Evolutionary conservation across 352 stramenopile genomes (phyloP).

Genomic region (Pythium guiyangense): DNA sequence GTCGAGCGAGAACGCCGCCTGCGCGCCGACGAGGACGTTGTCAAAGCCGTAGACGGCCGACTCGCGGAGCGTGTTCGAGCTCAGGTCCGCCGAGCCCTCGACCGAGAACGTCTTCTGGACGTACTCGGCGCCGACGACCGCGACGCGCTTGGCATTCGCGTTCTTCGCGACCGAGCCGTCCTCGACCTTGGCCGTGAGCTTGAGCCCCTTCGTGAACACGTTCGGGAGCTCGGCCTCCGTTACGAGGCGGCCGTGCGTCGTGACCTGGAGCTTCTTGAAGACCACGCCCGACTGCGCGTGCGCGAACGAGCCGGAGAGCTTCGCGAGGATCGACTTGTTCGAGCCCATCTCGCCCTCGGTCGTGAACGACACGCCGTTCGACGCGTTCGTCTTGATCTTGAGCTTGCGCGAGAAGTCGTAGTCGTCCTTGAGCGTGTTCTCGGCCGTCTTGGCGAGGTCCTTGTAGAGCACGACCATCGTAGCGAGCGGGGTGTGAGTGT

Average conservation of each 20-base stretch:
- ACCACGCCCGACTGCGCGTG: slow-evolving; percentile 54
- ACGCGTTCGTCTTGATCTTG: slow-evolving; percentile 88
- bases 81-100: slow-evolving; percentile 53
- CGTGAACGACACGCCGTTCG: slow-evolving; percentile 83
- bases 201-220: slow-evolving; percentile 71
- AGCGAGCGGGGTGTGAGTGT: not conserved
- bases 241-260: slow-evolving; percentile 70
- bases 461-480: slow-evolving; percentile 80
- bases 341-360: slow-evolving; percentile 81
- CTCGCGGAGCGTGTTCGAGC: slow-evolving; percentile 49
- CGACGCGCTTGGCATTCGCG: slow-evolving; percentile 64
- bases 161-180: slow-evolving; percentile 80
- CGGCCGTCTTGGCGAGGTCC: slow-evolving; percentile 82
- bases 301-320: slow-evolving; percentile 73
- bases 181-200: slow-evolving; percentile 82
- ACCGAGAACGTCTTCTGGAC: slow-evolving; percentile 56
- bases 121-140: slow-evolving; percentile 77
- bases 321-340: slow-evolving; percentile 87
- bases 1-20: slow-evolving; percentile 73
- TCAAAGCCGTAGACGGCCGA: slow-evolving; percentile 74
- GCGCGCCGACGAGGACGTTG: slow-evolving; percentile 69
- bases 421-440: slow-evolving; percentile 84
- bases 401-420: slow-evolving; percentile 90
- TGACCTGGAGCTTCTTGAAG: slow-evolving; percentile 88
- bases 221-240: slow-evolving; percentile 80